Base-by-base conservation (phyloP, 129 eudicot species). In the Erigeron canadensis region DNA sequence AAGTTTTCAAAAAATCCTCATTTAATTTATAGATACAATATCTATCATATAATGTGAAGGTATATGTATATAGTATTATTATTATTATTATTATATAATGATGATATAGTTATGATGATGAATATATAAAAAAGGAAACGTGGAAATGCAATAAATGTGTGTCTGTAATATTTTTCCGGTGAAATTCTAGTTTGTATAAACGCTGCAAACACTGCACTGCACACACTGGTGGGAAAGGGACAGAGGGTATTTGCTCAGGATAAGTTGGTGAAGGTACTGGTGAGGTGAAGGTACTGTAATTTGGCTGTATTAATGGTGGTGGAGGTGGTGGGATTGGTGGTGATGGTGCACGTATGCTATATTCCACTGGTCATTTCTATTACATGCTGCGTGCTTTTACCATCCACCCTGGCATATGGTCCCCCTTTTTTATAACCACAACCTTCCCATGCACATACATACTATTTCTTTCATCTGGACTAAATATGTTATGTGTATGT, bases 91-190 rank as follows among this genome's bases (percentile, higher is more conserved):
- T 66, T 22, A 47, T 61, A 9, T 47, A 11, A 34, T 51, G 8
- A 10, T 37, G 4, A 21, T 53, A 10, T n/a, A 43, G 7, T 53
- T 22, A 22, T 16, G 4, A 9, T 17, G 58, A n/a, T 6, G 3
- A 10, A 43, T 17, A 22, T 53, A 21, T n/a, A 10, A 9, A 63
- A 22, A 42, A 19, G 45, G n/a, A 39, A 46, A 69, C 15, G 18
- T 61, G 81, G 65, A 38, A 69, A 40, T 50, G 67, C 40, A 42
- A n/a, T 68, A 13, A 62, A 64, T 65, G 38, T 21, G 68, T 76
- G 77, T 81, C 75, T 64, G 84, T 75, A 28, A 28, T n/a, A n/a
- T 56, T 45, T 70, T 77, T 51, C 79, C 79, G 78, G 79, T 67
- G 67, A 34, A 39, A 62, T 69, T 43, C 69, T 48, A 21, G 34